Base-by-base conservation (phyloP, 345 rosid genomes). In the Gossypium longicalyx region DNA sequence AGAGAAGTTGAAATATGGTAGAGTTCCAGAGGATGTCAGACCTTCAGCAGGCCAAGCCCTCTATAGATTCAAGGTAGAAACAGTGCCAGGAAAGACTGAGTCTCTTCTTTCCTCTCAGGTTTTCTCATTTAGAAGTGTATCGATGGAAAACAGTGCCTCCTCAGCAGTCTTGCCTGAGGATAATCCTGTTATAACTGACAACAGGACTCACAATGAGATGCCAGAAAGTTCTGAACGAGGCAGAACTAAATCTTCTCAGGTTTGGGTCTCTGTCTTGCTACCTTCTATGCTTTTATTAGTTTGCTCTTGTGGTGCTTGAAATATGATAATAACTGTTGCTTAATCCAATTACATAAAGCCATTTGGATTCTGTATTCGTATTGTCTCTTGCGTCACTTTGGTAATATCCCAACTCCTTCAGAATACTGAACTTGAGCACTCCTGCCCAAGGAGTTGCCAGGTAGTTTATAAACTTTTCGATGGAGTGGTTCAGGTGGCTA, bases 31-130 rank as follows among this genome's bases (percentile, higher is more conserved):
- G 76, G 92, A 94, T 80, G 98, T 94, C 77, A 80, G 95, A 77
- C 97, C 98, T 70, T 90, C 90, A 23, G 87, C 96, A 71, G 98
- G 98, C 53, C 98, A 91, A 79, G 91, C 97, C 20, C 87, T 94
- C 66, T 90, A 90, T 81, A 88, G 91, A 82, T 83, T 94, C 47
- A 88, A 91, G 84, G 94, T 94, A 80, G 98, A 94, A 82, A 90
- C 82, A 52, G 79, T 85, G 45, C 86, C 89, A 29, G 94, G 90
- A 78, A 87, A 79, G 78, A 80, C 82, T 20, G 88, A 86, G 72
- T 80, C 80, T 66, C 87, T 89, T 79, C 89, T 94, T 82, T 94
- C 98, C 83, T 91, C 97, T 27, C 94, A 94, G 70, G 96, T 94
- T 77, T 92, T 91, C 85, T 94, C 98, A 67, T 94, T 91, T 85